Evolutionary conservation across 2,329 filamentous ascomycete genomes (phyloP).

Genomic region (Boeremia lycopersici): DNA sequence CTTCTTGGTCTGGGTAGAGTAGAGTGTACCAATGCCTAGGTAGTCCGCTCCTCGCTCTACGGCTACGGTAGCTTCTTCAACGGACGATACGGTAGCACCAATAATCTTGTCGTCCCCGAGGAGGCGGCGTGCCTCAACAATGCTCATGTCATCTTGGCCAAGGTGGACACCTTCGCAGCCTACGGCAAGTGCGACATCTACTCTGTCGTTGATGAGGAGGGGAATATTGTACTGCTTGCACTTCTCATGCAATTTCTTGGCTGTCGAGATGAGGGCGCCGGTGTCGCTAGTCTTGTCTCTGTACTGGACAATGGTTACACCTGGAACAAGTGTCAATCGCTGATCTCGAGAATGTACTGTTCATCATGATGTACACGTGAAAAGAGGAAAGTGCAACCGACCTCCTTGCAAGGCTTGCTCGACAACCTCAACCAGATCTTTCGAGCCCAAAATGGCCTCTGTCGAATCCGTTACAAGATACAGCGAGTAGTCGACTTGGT

Average conservation of each 20-base stretch:
- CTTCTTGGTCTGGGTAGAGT: slow-evolving; percentile 79
- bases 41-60: slow-evolving; percentile 83
- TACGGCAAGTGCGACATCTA: slow-evolving; percentile 85
- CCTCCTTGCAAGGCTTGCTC: slow-evolving; percentile 77
- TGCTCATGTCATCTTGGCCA: slow-evolving; percentile 88
- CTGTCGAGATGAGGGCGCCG: slow-evolving; percentile 71
- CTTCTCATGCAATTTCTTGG: slow-evolving; percentile 71
- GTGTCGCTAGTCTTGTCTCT: slow-evolving; percentile 86
- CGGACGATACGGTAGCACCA: slow-evolving; percentile 80
- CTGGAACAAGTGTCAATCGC: slow-evolving; percentile 39
- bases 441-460: slow-evolving; percentile 75
- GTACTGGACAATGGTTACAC: slow-evolving; percentile 84
- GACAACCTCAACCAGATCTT: slow-evolving; percentile 74
- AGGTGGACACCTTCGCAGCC: slow-evolving; percentile 92
- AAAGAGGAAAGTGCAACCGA: slow-evolving; percentile 33
- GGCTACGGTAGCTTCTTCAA: slow-evolving; percentile 74
- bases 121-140: slow-evolving; percentile 70
- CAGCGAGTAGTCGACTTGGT: slow-evolving; percentile 72
- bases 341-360: not conserved
- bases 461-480: slow-evolving; percentile 96
- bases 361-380: not conserved
- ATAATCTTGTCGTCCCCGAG: slow-evolving; percentile 82
- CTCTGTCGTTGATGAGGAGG: slow-evolving; percentile 88
- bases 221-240: slow-evolving; percentile 73
- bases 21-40: slow-evolving; percentile 88